Conservation (phyloP, 495 filamentous ascomycete genomes). For the Thermothielavioides terrestris region DNA sequence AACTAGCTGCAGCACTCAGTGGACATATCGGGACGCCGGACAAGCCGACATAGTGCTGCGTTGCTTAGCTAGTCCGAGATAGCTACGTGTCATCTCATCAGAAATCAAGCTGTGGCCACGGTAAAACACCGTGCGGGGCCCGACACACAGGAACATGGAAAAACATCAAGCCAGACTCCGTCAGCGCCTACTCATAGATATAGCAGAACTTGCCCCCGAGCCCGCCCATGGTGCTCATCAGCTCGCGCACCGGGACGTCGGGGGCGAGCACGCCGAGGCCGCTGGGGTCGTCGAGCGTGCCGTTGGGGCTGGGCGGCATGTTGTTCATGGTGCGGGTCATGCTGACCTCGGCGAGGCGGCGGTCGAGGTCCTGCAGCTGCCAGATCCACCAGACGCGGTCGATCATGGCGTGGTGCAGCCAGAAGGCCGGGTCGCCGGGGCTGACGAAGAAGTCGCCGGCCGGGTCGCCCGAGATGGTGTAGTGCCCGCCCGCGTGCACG, state of each 20-base stretch:
- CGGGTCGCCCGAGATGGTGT: slow-evolving; percentile 29
- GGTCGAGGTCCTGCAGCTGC: slow-evolving; percentile 50
- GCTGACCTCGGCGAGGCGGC: slow-evolving; percentile 26
- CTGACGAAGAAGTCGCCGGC: slow-evolving; percentile 48
- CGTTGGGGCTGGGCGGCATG: slow-evolving; percentile 20
- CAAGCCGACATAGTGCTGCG: no score
- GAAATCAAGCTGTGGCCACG: no score
- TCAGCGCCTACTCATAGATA: slow-evolving; percentile 16
- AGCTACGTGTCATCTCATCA: no score
- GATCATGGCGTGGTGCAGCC: slow-evolving; percentile 57
- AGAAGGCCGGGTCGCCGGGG: slow-evolving; percentile 61
- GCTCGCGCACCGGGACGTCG: slow-evolving; percentile 25
- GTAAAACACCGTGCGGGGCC: no score
- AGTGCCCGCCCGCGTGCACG: slow-evolving; percentile 59
- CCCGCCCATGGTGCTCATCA: slow-evolving; percentile 28
- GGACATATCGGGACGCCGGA: no score
- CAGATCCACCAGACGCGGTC: slow-evolving; percentile 64
- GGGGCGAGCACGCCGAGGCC: slow-evolving; percentile 12
- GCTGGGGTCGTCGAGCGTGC: slow-evolving; percentile 19
- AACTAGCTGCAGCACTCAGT: no score
- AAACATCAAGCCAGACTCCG: no score
- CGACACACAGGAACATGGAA: no score
- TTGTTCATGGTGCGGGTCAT: slow-evolving; percentile 19
- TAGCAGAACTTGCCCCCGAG: slow-evolving; percentile 25
- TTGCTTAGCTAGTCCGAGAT: no score